Evolutionary conservation across 2,329 filamentous ascomycete species (phyloP).

Genomic region (Colletotrichum sp.): DNA sequence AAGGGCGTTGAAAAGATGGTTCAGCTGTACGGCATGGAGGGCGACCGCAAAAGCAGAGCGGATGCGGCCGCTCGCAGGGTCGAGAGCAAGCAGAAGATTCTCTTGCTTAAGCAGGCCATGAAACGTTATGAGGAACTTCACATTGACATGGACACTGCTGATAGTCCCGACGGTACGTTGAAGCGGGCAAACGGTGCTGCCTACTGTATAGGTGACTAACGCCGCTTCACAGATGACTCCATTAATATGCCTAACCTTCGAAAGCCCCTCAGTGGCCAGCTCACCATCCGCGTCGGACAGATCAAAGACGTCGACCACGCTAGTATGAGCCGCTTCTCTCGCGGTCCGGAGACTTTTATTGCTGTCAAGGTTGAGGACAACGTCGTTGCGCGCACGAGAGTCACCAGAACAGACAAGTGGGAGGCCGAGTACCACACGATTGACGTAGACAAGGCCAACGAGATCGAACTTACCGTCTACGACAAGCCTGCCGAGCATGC

Average conservation of each 20-base stretch:
- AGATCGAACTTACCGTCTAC: constrained; percentile 97
- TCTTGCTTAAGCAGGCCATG: constrained; percentile 91
- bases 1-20: constrained; percentile 99
- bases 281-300: constrained; percentile 84
- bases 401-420: constrained; percentile 88
- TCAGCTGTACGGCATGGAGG: constrained; percentile 94
- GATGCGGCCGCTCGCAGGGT: constrained; percentile 89
- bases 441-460: constrained; percentile 97
- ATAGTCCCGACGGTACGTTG: constrained; percentile 76
- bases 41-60: constrained; percentile 91
- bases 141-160: constrained; percentile 84
- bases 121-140: constrained; percentile 98
- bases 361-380: constrained; percentile 96
- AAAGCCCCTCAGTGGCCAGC: constrained; percentile 91
- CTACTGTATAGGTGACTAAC: background rate
- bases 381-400: constrained; percentile 85
- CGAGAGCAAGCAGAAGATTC: constrained; percentile 98
- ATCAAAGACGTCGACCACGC: constrained; percentile 96
- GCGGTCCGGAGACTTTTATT: constrained; percentile 93
- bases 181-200: constrained; percentile 29
- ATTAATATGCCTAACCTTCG: constrained; percentile 93
- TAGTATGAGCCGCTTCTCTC: constrained; percentile 80
- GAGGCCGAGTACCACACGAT: constrained; percentile 89
- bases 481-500: constrained; percentile 92
- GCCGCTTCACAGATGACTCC: constrained; percentile 76